Base-by-base conservation (phyloP, 257 asterid species). In the Nicotiana knightiana region DNA sequence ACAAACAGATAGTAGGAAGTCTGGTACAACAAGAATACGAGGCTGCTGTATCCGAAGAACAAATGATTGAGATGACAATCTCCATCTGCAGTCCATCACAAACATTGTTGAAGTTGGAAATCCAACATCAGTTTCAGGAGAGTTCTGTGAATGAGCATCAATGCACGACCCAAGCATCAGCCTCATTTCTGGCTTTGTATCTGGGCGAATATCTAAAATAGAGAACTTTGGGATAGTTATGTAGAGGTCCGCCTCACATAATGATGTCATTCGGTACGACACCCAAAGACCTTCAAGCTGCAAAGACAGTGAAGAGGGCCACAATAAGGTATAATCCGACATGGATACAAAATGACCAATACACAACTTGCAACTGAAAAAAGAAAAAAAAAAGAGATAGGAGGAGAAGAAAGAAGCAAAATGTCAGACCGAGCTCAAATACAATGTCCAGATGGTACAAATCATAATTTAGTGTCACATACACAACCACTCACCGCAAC, bases 201-300 rank as follows among this genome's bases (percentile, higher is more conserved):
- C 89, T 43, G 98, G 98, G 85, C 99, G 98, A 88, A 84, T 92
- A 77, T 96, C 99, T 84, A 93, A 88, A 88, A 96, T 85, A 78
- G 98, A 92, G 82, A 96, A 93, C 87, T 88, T 93, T 62, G 99
- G 97, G 87, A 96, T 85, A 55, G 99, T 96, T 82, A 96, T 76
- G 84, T 92, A 96, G 48, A 96, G 92, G 85, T 96, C 99, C 57
- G 95, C 91, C 88, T 96, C 99, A 28, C 96, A 94, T 86, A 96
- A 90, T 81, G 99, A 96, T 77, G 99, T 96, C 97, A 93, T 93
- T 81, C 99, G 91, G 86, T 94, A 94, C 59, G 98, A 92, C 58
- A 94, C 94, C 99, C 99, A 96, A 85, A 96, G 98, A 80, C 97
- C 97, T 85, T 96, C 99, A 81, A 96, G 95, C 99, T 96, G 93